These are phyloP conservation scores for Hypoxylon sp. DNA, from an alignment of 2,329 filamentous ascomycete genomes.

Conservation along the genomic window DNA sequence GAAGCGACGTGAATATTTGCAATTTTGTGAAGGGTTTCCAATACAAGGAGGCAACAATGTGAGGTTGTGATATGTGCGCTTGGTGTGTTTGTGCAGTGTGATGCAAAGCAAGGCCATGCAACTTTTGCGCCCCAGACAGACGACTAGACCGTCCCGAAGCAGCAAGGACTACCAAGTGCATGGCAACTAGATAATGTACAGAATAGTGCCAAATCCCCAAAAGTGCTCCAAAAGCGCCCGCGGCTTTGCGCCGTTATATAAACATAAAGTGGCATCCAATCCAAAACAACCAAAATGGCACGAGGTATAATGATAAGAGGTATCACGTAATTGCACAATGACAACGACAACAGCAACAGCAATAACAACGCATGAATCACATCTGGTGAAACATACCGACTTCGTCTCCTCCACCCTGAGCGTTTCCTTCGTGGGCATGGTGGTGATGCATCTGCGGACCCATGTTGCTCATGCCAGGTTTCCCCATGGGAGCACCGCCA, in stretches of 20 bases:
- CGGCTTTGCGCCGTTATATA: conserved; percentile 57
- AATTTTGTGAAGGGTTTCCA: conserved; percentile 51
- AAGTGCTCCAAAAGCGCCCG: conserved; percentile 57
- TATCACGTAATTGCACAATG: conserved; percentile 57
- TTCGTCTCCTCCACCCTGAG: conserved; percentile 80
- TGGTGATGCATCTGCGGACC: conserved; percentile 80
- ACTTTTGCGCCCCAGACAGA: conserved; percentile 58
- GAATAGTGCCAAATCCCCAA: conserved; percentile 60
- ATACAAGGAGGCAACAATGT: conserved; percentile 53
- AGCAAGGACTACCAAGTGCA: conserved; percentile 56
- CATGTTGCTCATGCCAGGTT: conserved; percentile 77
- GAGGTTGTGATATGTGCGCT: conserved; percentile 57
- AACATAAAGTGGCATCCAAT: conserved; percentile 53
- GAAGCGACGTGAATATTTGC: conserved; percentile 50
- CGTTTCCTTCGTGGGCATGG: conserved; percentile 78
- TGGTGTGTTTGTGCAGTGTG: conserved; percentile 57
- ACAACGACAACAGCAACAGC: conserved; percentile 56
- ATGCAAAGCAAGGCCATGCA: conserved; percentile 57
- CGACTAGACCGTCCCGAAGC: conserved; percentile 56
- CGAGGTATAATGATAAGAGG: conserved; percentile 54
- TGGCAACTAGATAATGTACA: conserved; percentile 70
- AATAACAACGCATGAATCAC: conserved; percentile 72
- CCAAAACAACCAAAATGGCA: conserved; percentile 53
- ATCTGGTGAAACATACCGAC: conserved; percentile 99
- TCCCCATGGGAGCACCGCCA: conserved; percentile 70